Evolutionary conservation across 2,329 filamentous ascomycete genomes (phyloP), one percentile per base, ranked within the genome.

Genomic region (Metarhizium brunneum): DNA sequence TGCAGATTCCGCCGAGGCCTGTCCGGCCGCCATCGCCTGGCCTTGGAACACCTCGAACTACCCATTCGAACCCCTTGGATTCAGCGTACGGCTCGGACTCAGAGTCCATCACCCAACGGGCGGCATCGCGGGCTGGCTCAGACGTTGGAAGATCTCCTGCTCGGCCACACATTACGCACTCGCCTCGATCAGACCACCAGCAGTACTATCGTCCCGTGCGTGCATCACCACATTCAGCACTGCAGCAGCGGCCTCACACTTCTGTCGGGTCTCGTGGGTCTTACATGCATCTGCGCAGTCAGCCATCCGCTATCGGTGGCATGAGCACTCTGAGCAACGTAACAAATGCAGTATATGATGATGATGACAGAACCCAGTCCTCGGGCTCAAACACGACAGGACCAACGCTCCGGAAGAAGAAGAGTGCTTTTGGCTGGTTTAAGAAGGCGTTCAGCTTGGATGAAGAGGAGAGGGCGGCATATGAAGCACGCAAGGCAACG

Each of bases 391-490:
- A 64, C 25, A 65, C 67, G 2, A 67, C 64, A 18, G 66, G 69
- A 29, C 73, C 73, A 55, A 70, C 76, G 42, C 64, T 85, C 5
- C 85, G 85, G 68, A 86, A 85, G 73, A 86, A 86, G 73, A 78
- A 81, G 59, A 85, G 83, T 62, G 81, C 82, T 1, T 85, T 86
- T 63, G 83, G 83, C 2, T 86, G 83, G 83, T 67, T 86, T 55
- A 86, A 85, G 68, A 86, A 86, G 70, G 83, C 83, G 1, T 86
- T 86, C 53, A 80, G 79, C 38, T 69, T 86, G 30, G 82, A 84
- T 58, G 83, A 86, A 25, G 81, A 85, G 50, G 83, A 86, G 66
- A 77, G 76, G 53, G 74, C 76, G 8, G 76, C 77, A 10, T 86
- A 83, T 59, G 82, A 85, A 64, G 76, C 78, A 49, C 76, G 78